Evolutionary conservation across 345 rosid species (phyloP), one percentile per base, ranked within the genome.

Genomic region (Lepidium aucheri): DNA sequence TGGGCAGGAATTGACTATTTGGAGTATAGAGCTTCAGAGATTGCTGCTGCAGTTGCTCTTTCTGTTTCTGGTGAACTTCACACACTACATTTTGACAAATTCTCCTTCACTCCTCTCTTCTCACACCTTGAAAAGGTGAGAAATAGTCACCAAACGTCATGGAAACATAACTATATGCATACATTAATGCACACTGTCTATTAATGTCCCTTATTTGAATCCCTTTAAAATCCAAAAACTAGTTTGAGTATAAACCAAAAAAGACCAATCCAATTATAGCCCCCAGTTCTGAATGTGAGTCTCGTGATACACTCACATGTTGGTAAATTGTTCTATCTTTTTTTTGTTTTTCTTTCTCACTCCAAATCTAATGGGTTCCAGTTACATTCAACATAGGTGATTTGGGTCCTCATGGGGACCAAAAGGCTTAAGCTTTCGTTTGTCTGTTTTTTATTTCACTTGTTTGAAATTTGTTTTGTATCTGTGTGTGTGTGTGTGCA

Each of bases 1-100:
- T 71, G 70, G 30, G 76, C 89, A 88, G 91, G 83, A 44, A 77
- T 84, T 85, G 87, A 84, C 73, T 85, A 81, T 81, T 81, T 88
- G 82, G 89, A 85, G 75, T 88, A 73, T 78, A 84, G 72, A 73
- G 83, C 95, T 60, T 84, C 95, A 65, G 95, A 88, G 74, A 75
- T 85, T 65, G 85, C 87, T 63, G 91, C 82, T 44, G 91, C 91
- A 53, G 89, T 84, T 73, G 83, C 91, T 32, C 79, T 88, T 68
- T 80, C 79, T 78, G 87, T 81, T 64, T 76, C 82, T 53, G 63
- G 63, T 52, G 43, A 60, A 66, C 20, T 26, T 39, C 20, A 52
- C 33, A 16, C 62, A 51, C 5, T 53, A 35, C 57, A 66, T 7
- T 73, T 60, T 67, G 73, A 67, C 36, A 67, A 53, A 34, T 28